phyloP scores from a whole-genome alignment of 2,329 filamentous ascomycete genomes.

The Amauroascus niger region DNA sequence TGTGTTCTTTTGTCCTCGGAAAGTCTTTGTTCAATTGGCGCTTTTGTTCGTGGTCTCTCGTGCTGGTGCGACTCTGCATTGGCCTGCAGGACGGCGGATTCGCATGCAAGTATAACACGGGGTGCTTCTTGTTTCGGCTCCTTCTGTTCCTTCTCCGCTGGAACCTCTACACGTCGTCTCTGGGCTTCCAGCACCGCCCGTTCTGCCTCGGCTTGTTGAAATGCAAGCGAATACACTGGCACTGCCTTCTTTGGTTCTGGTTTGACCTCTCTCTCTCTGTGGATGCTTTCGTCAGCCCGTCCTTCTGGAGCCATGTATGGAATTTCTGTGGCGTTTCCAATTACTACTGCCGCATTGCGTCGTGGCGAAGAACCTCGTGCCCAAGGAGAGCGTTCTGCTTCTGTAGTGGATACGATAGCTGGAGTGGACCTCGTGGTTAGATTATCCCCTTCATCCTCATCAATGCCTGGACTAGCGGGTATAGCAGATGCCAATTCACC shows the following conservation, averaged over 20 bases:
- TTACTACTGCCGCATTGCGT: neutral
- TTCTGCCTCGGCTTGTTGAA: conserved; percentile 10
- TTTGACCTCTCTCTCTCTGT: neutral
- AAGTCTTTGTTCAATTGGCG: neutral
- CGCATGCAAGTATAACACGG: neutral
- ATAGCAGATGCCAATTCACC: conserved; percentile 1
- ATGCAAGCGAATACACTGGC: conserved; percentile 1
- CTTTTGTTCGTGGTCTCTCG: neutral
- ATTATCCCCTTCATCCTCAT: neutral
- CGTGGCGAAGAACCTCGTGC: neutral
- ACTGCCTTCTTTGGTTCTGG: neutral
- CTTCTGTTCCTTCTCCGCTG: neutral
- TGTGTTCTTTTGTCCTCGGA: neutral
- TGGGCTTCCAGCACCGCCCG: neutral
- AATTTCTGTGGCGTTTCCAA: conserved; percentile 5
- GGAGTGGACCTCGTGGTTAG: neutral
- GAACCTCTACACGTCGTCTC: neutral
- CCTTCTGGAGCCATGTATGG: neutral
- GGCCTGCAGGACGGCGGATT: conserved; percentile 2
- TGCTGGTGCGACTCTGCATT: neutral
- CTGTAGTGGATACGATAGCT: neutral
- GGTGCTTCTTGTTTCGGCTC: neutral
- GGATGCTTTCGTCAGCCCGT: too few relatives aligned
- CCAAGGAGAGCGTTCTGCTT: neutral
- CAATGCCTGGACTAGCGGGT: neutral